Evolutionary conservation across 31 red algal species (phyloP).

Genomic region (Odonthalia washingtoniensis): DNA sequence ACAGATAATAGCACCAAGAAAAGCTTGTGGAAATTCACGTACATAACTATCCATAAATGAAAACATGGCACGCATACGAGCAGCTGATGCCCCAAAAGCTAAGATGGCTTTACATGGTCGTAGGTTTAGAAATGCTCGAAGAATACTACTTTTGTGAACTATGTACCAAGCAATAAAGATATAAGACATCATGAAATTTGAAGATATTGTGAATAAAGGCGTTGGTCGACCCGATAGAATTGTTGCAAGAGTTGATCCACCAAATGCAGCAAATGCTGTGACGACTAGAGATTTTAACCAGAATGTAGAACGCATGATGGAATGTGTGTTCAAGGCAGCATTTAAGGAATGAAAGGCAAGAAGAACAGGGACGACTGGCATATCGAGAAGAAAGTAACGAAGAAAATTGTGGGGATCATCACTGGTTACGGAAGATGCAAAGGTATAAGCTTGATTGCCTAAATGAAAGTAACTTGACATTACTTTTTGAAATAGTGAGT

Average conservation of each 20-base stretch:
- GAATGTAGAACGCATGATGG: constrained; percentile 53
- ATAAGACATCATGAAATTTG: constrained; percentile 67
- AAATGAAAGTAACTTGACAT: constrained; percentile 49
- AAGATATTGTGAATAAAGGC: constrained; percentile 70
- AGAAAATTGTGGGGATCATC: constrained; percentile 28
- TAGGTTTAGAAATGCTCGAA: constrained; percentile 40
- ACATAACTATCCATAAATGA: constrained; percentile 71
- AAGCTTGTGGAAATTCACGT: constrained; percentile 28
- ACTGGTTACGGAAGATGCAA: neutral
- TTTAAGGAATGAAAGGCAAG: constrained; percentile 54
- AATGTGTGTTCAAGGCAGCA: constrained; percentile 59
- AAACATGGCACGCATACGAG: constrained; percentile 74
- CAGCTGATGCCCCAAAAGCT: constrained; percentile 70
- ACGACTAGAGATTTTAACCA: constrained; percentile 83
- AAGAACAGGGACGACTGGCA: constrained; percentile 63
- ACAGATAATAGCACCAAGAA: constrained; percentile 62
- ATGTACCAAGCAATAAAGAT: constrained; percentile 71
- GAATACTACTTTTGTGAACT: constrained; percentile 32
- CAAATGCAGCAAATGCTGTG: constrained; percentile 81
- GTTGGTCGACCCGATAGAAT: constrained; percentile 58
- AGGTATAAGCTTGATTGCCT: constrained; percentile 5
- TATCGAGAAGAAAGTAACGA: constrained; percentile 66
- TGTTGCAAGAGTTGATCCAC: constrained; percentile 74
- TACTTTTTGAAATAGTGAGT: constrained; percentile 16
- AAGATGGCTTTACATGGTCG: constrained; percentile 60